Percentiles rank a stretch among this genome's conserved stretches.
Conservation (phyloP, 768 basidiomycete genomes). For the Agaricus sinodeliciosus region DNA sequence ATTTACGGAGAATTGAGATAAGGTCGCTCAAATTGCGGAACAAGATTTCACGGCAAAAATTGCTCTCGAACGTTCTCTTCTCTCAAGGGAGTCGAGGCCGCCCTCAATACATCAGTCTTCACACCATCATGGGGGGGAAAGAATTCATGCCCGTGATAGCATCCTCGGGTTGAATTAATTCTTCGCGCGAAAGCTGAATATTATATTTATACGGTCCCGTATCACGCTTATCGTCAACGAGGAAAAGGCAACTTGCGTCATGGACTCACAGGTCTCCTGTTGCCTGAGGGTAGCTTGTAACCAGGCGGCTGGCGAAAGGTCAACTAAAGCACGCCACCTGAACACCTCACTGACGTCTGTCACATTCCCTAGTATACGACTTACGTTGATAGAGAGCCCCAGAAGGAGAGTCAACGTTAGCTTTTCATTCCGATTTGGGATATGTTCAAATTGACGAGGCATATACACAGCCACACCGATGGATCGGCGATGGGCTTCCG, state of each 20-base stretch:
- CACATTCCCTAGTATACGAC: background rate
- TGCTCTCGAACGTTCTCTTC: background rate
- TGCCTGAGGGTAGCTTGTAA: background rate
- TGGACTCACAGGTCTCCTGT: conserved; percentile 4
- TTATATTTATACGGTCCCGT: background rate
- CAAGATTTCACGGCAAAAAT: background rate
- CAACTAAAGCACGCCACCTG: background rate
- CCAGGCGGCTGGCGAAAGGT: background rate
- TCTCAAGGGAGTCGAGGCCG: background rate
- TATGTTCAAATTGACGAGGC: conserved; percentile 5
- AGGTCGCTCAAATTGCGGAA: background rate
- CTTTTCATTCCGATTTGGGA: conserved; percentile 1
- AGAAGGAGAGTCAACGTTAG: background rate
- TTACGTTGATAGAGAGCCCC: background rate
- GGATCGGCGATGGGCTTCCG: conserved; percentile 9
- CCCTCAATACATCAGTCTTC: background rate
- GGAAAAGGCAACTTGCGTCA: background rate
- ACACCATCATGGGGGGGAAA: background rate
- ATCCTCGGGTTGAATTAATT: background rate
- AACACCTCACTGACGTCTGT: background rate
- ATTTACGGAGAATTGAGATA: background rate
- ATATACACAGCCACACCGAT: conserved; percentile 9
- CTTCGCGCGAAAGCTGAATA: background rate
- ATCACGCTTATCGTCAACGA: background rate
- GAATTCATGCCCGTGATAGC: conserved; percentile 2